Evolutionary conservation across 1,139 yeast genomes (phyloP).

Genomic region (Debaryomyces singareniensis): DNA sequence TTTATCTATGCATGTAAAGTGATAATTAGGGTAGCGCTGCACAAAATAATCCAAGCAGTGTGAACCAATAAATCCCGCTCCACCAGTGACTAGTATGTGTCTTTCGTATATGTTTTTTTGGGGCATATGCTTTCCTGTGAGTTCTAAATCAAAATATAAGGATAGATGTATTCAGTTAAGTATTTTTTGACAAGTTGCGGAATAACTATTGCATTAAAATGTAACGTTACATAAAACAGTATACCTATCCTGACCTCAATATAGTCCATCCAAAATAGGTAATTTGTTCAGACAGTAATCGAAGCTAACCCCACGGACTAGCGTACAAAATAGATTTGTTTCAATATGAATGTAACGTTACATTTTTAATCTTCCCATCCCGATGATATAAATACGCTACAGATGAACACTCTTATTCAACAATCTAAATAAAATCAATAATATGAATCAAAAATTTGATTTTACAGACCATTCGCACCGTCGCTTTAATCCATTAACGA

Average conservation of each 20-base stretch:
- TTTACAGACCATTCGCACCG: slow-evolving; percentile 59
- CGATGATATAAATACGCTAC: neutral
- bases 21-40: slow-evolving; percentile 27
- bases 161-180: too few relatives aligned
- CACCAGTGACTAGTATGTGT: slow-evolving; percentile 46
- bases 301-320: too few relatives aligned
- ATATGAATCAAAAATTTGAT: slow-evolving; percentile 32
- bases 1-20: slow-evolving; percentile 44
- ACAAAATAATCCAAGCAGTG: slow-evolving; percentile 40
- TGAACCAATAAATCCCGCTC: slow-evolving; percentile 56
- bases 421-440: slow-evolving; percentile 1
- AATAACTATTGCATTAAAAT: slow-evolving; percentile 4
- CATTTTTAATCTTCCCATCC: slow-evolving; percentile 1
- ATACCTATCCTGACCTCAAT: too few relatives aligned
- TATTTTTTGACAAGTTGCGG: neutral
- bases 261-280: too few relatives aligned
- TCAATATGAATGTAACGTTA: slow-evolving; percentile 4
- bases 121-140: neutral
- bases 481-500: slow-evolving; percentile 60
- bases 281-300: too few relatives aligned
- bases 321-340: too few relatives aligned
- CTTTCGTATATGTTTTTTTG: slow-evolving; percentile 8
- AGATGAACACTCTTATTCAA: neutral
- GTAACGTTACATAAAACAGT: slow-evolving; percentile 22
- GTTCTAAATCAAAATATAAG: too few relatives aligned